These are phyloP conservation scores for Penicillium subrubescens DNA, from an alignment of 495 filamentous ascomycete genomes.

Conservation along the genomic window DNA sequence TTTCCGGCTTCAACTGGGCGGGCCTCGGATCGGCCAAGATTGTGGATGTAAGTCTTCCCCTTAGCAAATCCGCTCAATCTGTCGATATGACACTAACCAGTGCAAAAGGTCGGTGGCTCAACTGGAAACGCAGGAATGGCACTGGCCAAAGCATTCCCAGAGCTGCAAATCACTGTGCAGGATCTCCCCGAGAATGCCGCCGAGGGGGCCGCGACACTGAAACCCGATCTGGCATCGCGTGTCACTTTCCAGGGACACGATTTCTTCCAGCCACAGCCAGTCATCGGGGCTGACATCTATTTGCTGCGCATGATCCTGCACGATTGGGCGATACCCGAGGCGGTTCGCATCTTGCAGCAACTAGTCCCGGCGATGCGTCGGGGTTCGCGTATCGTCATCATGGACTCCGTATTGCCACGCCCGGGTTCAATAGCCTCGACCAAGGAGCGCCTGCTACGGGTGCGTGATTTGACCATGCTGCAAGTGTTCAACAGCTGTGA, in stretches of 20 bases:
- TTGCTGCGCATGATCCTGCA: conserved; percentile 58
- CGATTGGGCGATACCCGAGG: conserved; percentile 33
- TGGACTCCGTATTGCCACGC: neutral
- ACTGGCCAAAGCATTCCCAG: neutral
- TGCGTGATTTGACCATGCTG: conserved; percentile 42
- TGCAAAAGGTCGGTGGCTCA: neutral
- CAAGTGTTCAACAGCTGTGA: conserved; percentile 42
- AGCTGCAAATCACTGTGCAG: neutral
- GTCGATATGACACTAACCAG: neutral
- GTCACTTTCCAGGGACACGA: conserved; percentile 50
- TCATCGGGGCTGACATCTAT: conserved; percentile 54
- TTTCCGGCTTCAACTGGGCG: conserved; percentile 30
- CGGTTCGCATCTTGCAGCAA: conserved; percentile 43
- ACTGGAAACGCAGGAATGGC: neutral
- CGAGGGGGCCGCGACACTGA: neutral
- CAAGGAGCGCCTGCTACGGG: conserved; percentile 33
- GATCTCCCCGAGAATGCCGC: neutral
- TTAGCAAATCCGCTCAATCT: neutral
- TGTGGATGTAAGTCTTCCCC: conserved; percentile 20
- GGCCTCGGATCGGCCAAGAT: conserved; percentile 15
- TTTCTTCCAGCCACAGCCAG: conserved; percentile 51
- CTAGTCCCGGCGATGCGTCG: conserved; percentile 14
- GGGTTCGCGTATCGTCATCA: neutral
- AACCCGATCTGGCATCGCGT: conserved; percentile 19
- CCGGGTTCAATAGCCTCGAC: neutral